Evolutionary conservation across 1,284 basidiomycete species (phyloP), one percentile per base, ranked within the genome.

Genomic region (Microbotryum scabiosae): DNA sequence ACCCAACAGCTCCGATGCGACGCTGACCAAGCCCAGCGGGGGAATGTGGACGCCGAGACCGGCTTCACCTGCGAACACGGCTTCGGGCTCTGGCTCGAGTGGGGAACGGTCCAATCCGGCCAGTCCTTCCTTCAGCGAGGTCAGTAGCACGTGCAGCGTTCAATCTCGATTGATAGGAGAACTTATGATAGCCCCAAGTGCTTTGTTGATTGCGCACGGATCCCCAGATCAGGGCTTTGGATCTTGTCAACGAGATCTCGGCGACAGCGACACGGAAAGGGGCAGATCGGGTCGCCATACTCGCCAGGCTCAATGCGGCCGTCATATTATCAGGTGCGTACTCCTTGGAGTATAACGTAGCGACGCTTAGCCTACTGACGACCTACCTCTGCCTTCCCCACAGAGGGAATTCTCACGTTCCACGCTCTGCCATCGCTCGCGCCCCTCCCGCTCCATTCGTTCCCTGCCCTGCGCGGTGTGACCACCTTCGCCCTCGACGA

Each of bases 401-500:
- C 56, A 69, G 91, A 90, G 68, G 83, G 81, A 58, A 85, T 87
- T 62, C 75, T 94, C 3, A 82, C 87, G 70, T 85, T 92, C 69
- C 88, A 89, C 69, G 81, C 82, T 0, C 77, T 92, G 1, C 90
- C 90, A 0, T 82, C 83, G 4, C 80, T 94, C 26, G 87, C 91
- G 63, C 81, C 83, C 0, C 78, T 89, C 0, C 80, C 84, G 10
- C 76, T 76, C 0, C 75, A 75, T 12, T 72, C 75, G 12, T 84
- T 88, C 65, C 85, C 85, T 61, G 85, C 88, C 1, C 80, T 94
- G 30, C 82, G 89, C 47, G 85, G 90, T 59, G 86, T 89, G 5
- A 76, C 87, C 20, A 79, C 84, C 0, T 83, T 93, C 62, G 84
- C 87, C 0, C 83, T 92, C 1, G 90, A 96, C 71, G 84, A 91